Base-by-base conservation (phyloP, 1,284 basidiomycete species). In the Sporisorium sorghi region DNA sequence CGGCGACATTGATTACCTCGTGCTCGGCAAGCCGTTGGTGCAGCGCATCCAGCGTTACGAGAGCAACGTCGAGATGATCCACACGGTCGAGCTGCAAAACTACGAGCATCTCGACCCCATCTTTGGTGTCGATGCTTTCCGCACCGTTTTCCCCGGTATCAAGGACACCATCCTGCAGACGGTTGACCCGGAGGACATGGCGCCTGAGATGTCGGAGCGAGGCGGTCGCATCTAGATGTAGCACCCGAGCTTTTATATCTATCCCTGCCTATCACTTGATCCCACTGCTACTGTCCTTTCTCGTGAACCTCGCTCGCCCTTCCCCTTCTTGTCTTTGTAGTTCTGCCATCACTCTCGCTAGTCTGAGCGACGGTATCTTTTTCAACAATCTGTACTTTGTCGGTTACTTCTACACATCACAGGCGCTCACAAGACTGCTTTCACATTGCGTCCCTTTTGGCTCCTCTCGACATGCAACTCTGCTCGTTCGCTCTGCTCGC, bases 91-190 rank as follows among this genome's bases (percentile, higher is more conserved):
- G 57, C 61, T 84, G 21, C 78, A 82, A 42, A 80, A 80, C 53
- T 83, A 81, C 61, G 80, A 83, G 57, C 81, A 83, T 58, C 76
- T 82, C 51, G 82, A 83, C 63, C 76, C 82, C 68, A 80, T 83
- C 52, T 76, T 81, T 48, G 82, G 81, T 28, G 73, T 78, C 35
- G 83, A 84, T 37, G 79, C 80, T 8, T 80, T 71, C 67, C 60
- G 81, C 23, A 76, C 75, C 35, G 77, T 80, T 43, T 84, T 79
- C 73, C 80, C 82, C 4, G 77, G 70, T 12, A 82, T 84, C 67
- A 73, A 78, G 72, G 82, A 84, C 46, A 82, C 80, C 40, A 84
- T 84, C 56, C 8, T 77, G 44, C 76, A 77, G 47, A 79, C 76
- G n/a, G 67, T 77, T n/a, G 70, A 79, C 46, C 65, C 61, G 8